phyloP scores from a whole-genome alignment of 139 green algal species.

The Tetradesmus lagerheimii region DNA sequence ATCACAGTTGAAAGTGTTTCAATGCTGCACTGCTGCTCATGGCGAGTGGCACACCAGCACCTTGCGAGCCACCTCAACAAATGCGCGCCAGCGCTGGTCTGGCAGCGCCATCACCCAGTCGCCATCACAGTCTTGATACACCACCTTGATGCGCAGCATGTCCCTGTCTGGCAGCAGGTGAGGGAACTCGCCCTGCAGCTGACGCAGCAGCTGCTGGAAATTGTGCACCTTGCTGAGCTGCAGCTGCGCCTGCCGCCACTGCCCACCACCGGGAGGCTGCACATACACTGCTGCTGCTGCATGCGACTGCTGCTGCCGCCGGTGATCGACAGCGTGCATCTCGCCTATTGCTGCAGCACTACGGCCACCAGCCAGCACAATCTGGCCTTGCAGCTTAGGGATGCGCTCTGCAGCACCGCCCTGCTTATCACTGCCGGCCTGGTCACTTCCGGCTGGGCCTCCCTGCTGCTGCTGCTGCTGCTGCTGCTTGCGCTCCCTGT shows the following conservation, averaged over 20 bases:
- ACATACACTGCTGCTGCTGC: conserved; percentile 17
- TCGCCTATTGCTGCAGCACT: not conserved
- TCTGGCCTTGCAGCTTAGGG: not conserved
- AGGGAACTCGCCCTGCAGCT: conserved; percentile 18
- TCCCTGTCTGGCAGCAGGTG: not conserved
- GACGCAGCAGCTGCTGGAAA: conserved; percentile 23
- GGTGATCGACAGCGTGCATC: not conserved
- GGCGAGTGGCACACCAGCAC: conserved; percentile 25
- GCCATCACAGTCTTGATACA: conserved; percentile 37
- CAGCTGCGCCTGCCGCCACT: not conserved
- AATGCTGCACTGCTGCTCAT: too few species aligned
- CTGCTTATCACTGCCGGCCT: not conserved
- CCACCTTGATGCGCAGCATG: conserved; percentile 16
- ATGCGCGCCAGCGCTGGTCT: conserved; percentile 30
- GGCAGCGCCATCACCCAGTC: conserved; percentile 45
- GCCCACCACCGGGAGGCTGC: not conserved
- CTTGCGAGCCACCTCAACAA: conserved; percentile 27
- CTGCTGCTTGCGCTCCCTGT: not conserved
- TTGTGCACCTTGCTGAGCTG: conserved; percentile 9
- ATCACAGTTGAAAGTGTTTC: too few species aligned
- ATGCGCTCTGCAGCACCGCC: not conserved
- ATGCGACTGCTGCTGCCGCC: not conserved
- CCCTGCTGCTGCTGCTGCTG: not conserved
- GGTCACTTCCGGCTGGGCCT: not conserved
- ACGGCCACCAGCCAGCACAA: not conserved